Base-by-base conservation (phyloP, 164 flowering plant genomes). In the Aristolochia contorta region DNA sequence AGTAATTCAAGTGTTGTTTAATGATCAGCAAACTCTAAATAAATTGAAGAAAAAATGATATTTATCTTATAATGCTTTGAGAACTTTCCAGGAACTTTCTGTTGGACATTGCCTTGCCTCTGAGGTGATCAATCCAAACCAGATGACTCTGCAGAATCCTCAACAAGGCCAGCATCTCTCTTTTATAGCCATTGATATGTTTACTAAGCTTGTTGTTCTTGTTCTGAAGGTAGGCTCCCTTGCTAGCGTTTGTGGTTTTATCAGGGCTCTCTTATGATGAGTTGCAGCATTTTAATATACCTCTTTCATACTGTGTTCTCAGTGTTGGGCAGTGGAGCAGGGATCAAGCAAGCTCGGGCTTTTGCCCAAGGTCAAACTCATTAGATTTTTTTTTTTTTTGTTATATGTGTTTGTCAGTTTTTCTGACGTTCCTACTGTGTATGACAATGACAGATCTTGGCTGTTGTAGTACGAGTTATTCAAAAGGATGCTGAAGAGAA, bases 401-500 rank as follows among this genome's bases (percentile, higher is more conserved):
- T 37, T 37, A 21, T 59, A 6, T 56, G 22, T 30, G 57, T 54
- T 12, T 50, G 25, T 30, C 33, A 33, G 24, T 58, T 16, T 27
- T 0, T 43, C 10, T 58, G 14, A 58, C 43, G 18, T 61, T 63
- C 25, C 47, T 21, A 47, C 25, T 45, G 14, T 52, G 14, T 52
- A 18, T 4, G 32, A n/a, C 25, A 46, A 60, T 33, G 45, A 47
- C 75, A 75, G 99, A 82, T 93, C 66, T 70, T 94, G 54, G 62
- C 83, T 16, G 87, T 91, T 16, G 82, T 90, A 30, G 94, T 91
- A 59, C 80, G 79, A 68, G 74, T 74, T 56, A 83, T 94, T 55
- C 96, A 80, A 59, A 75, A 79, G 75, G 96, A 91, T 72, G 87
- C 89, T 6, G 97, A 94, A 59, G 97, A 89, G 60, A 94, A 83